Evolutionary conservation across 257 asterid genomes (phyloP).

Genomic region (Plantago major): DNA sequence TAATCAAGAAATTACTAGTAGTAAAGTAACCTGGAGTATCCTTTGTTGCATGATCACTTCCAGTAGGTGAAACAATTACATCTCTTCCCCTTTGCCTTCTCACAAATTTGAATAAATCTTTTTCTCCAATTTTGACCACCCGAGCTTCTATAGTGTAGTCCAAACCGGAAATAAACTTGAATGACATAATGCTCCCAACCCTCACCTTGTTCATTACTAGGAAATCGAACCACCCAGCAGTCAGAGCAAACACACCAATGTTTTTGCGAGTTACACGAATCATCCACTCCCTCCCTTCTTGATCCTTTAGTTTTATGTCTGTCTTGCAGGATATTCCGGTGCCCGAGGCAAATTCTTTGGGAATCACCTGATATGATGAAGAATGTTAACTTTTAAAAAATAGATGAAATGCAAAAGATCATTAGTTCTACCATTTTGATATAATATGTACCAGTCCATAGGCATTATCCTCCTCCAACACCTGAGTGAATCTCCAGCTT

Average conservation of each 20-base stretch:
- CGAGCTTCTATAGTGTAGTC: slow-evolving; percentile 1
- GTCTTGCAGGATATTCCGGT: slow-evolving; percentile 4
- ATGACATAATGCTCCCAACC: slow-evolving; percentile 14
- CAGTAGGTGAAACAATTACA: too few species aligned
- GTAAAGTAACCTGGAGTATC: too few species aligned
- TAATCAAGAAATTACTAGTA: too few species aligned
- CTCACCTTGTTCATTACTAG: not conserved
- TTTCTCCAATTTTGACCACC: not conserved
- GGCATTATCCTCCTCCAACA: not conserved
- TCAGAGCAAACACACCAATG: not conserved
- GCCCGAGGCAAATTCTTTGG: not conserved
- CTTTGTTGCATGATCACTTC: too few species aligned
- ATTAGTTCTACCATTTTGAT: not conserved
- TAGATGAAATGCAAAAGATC: not conserved
- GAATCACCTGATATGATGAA: slow-evolving; percentile 7
- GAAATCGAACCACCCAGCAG: slow-evolving; percentile 17
- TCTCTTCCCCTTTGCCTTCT: not conserved
- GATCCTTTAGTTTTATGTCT: not conserved
- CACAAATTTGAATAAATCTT: not conserved
- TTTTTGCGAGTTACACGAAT: not conserved
- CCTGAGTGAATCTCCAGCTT: slow-evolving; percentile 1
- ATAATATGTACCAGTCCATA: slow-evolving; percentile 3
- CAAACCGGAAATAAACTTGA: slow-evolving; percentile 1
- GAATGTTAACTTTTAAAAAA: not conserved
- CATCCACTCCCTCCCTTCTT: slow-evolving; percentile 16